Evolutionary conservation across 768 basidiomycete species (phyloP).

Genomic region (Mycena kentingensis): DNA sequence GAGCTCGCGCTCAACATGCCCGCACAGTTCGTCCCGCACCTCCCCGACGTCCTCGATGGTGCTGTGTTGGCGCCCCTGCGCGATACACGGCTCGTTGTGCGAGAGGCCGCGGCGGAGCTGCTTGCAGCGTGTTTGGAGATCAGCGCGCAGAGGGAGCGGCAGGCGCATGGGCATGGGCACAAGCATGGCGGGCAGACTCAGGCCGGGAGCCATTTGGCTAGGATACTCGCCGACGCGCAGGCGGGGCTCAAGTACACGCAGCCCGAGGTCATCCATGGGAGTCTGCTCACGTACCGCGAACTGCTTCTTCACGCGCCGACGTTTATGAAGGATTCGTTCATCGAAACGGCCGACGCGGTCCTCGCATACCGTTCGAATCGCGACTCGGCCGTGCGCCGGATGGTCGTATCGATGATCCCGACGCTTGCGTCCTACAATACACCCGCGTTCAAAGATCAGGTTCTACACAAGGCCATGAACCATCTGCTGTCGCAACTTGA

Average conservation of each 20-base stretch:
- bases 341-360: slow-evolving; percentile 88
- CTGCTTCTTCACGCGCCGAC: slow-evolving; percentile 70
- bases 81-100: slow-evolving; percentile 67
- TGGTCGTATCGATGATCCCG: slow-evolving; percentile 95
- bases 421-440: slow-evolving; percentile 95
- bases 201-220: slow-evolving; percentile 48
- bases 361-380: slow-evolving; percentile 85
- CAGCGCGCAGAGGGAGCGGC: slow-evolving; percentile 49
- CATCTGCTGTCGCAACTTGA: slow-evolving; percentile 87
- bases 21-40: slow-evolving; percentile 62
- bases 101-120: slow-evolving; percentile 74
- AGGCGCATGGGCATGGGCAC: slow-evolving; percentile 25
- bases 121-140: slow-evolving; percentile 73
- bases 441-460: slow-evolving; percentile 86
- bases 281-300: slow-evolving; percentile 69
- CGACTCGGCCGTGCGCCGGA: slow-evolving; percentile 88
- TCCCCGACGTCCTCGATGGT: slow-evolving; percentile 65
- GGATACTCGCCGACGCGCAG: slow-evolving; percentile 70
- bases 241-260: slow-evolving; percentile 59
- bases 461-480: slow-evolving; percentile 92
- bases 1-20: slow-evolving; percentile 72
- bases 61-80: slow-evolving; percentile 66
- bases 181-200: slow-evolving; percentile 21
- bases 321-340: slow-evolving; percentile 87
- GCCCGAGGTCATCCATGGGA: slow-evolving; percentile 72